phyloP scores from a whole-genome alignment of 2,329 filamentous ascomycete species.

The Beauveria australis region DNA sequence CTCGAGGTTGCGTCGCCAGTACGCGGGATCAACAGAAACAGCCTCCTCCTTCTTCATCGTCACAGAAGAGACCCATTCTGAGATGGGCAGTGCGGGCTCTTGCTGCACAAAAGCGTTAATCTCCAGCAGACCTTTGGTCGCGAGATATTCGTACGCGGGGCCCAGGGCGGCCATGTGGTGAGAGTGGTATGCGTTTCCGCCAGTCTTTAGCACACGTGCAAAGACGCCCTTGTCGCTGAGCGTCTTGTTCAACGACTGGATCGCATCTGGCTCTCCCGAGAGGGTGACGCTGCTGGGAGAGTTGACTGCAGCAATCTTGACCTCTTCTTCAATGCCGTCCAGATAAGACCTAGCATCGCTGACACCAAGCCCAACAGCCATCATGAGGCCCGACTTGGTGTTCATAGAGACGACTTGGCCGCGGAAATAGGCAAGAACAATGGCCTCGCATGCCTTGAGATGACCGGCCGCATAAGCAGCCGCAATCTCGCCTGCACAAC shows the following conservation, averaged over 20 bases:
- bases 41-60: not conserved
- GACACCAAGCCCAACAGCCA: slow-evolving; percentile 15
- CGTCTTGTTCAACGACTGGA: slow-evolving; percentile 17
- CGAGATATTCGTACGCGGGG: slow-evolving; percentile 17
- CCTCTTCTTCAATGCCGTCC: slow-evolving; percentile 18
- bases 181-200: slow-evolving; percentile 22
- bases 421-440: slow-evolving; percentile 31
- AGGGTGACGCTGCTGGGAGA: slow-evolving; percentile 20
- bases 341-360: slow-evolving; percentile 17
- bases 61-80: slow-evolving; percentile 20
- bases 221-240: slow-evolving; percentile 18
- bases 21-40: slow-evolving; percentile 11
- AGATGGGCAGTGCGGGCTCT: not conserved
- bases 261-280: slow-evolving; percentile 21
- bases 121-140: slow-evolving; percentile 12
- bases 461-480: slow-evolving; percentile 34
- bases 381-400: not conserved
- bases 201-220: slow-evolving; percentile 17
- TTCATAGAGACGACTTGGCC: slow-evolving; percentile 14
- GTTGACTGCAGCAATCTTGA: slow-evolving; percentile 27
- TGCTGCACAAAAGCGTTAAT: slow-evolving; percentile 9
- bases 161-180: slow-evolving; percentile 21
- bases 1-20: slow-evolving; percentile 20
- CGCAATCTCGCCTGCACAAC: slow-evolving; percentile 19
- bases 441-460: slow-evolving; percentile 31